These are phyloP conservation scores for Coemansia sp. DNA, from an alignment of 192 early-diverging fungal genomes.

Conservation along the genomic window DNA sequence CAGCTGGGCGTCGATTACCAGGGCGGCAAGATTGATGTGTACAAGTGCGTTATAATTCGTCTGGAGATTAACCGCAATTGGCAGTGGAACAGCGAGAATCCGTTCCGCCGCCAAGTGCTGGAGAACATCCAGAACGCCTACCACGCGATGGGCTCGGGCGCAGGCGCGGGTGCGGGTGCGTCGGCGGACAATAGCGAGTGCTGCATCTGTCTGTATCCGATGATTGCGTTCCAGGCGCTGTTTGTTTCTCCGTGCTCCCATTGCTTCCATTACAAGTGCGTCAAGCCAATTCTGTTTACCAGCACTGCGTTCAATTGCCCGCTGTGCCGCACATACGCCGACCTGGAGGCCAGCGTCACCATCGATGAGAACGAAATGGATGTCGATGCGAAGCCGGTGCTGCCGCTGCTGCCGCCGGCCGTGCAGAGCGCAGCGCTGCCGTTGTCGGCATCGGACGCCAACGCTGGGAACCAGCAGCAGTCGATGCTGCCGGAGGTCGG, in stretches of 20 bases:
- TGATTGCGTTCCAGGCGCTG: constrained; percentile 84
- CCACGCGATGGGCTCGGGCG: constrained; percentile 21
- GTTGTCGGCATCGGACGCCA: neutral
- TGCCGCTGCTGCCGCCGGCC: constrained; percentile 29
- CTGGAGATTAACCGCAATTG: constrained; percentile 72
- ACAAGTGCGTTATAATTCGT: constrained; percentile 90
- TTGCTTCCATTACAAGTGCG: constrained; percentile 92
- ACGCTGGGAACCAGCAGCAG: constrained; percentile 1
- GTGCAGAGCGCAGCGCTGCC: constrained; percentile 8
- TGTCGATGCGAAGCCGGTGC: constrained; percentile 24
- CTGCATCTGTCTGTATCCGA: constrained; percentile 88
- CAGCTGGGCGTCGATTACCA: constrained; percentile 98
- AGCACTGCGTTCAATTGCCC: constrained; percentile 84
- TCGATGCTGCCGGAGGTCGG: constrained; percentile 6
- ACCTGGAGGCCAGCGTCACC: constrained; percentile 77
- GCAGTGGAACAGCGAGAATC: constrained; percentile 64
- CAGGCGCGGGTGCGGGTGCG: constrained; percentile 15
- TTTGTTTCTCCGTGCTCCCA: constrained; percentile 93
- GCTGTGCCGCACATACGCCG: constrained; percentile 88
- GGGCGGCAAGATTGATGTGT: constrained; percentile 87
- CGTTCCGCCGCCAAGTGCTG: constrained; percentile 59
- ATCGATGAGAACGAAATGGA: constrained; percentile 56
- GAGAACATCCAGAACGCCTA: constrained; percentile 54
- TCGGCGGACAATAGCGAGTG: constrained; percentile 63
- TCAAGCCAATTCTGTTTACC: constrained; percentile 73